Base-by-base conservation (phyloP, 2,329 filamentous ascomycete genomes). In the Alternaria hordeiaustralica region DNA sequence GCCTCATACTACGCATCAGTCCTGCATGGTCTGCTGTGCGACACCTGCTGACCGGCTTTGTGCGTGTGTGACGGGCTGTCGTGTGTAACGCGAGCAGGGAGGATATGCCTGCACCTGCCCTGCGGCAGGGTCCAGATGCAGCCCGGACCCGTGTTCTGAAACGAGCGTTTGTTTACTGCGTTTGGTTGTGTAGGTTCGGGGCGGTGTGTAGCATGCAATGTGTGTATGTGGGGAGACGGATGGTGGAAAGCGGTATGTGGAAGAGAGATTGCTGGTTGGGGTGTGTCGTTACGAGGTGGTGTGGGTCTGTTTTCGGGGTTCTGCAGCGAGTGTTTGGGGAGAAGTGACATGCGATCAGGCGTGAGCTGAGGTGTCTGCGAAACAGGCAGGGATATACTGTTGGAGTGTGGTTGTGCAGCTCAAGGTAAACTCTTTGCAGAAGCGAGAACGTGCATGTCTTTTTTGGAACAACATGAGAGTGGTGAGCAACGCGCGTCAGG, bases 121-220 rank as follows among this genome's bases (percentile, higher is more conserved):
- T 58, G 55, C 28, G 15, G 33, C 56, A 58, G 46, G 46, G 56
- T 53, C 56, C 56, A 58, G 56, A 58, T 58, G 46, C 33, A 51
- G 56, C 46, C 33, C 13, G 23, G 23, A 53, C 33, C 56, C 46
- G 46, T 51, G 23, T 21, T 12, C 21, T 51, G 56, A 53, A 58
- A 44, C 30, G 46, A 36, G 33, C 56, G 45, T 58, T 58, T 58
- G 56, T 58, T 51, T 58, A 53, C 46, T 30, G 18, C 30, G 55
- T 58, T 58, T 41, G 55, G 55, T 25, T 18, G 45, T 20, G 15
- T 46, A 9, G 11, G 30, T 20, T 20, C 9, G 33, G 30, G n/a
- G 55, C 55, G 55, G 55, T 58, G 55, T 58, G 55, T 58, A 49
- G n/a, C 26, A 18, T 58, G 45, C 36, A 5, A 41, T 41, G 28